These are phyloP conservation scores for Helminthosporium solani DNA, from an alignment of 2,329 filamentous ascomycete species.

Conservation along the genomic window DNA sequence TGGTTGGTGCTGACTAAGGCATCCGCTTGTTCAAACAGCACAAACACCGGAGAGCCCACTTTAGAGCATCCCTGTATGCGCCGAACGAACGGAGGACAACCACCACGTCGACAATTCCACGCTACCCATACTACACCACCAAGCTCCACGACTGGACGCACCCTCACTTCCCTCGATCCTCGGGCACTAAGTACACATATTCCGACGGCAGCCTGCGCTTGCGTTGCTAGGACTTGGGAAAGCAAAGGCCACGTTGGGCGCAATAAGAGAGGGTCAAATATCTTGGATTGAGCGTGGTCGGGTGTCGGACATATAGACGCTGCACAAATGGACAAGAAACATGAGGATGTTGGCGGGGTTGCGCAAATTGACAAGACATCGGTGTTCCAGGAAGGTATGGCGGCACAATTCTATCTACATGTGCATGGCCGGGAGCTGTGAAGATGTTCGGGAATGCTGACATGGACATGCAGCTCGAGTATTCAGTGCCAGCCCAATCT, in stretches of 20 bases:
- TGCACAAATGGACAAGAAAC: constrained; percentile 73
- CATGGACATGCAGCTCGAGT: constrained; percentile 69
- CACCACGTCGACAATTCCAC: constrained; percentile 39
- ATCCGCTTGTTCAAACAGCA: constrained; percentile 17
- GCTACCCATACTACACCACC: constrained; percentile 9
- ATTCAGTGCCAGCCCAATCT: constrained; percentile 97
- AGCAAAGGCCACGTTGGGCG: constrained; percentile 41
- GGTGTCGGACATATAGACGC: constrained; percentile 11
- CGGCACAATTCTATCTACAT: constrained; percentile 9
- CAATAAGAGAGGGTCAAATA: constrained; percentile 30
- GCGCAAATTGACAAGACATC: constrained; percentile 97
- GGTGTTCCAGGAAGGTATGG: constrained; percentile 94
- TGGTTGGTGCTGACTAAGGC: neutral
- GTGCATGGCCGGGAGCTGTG: constrained; percentile 2
- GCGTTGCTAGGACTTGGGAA: constrained; percentile 12
- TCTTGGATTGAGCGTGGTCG: constrained; percentile 1
- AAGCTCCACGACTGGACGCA: constrained; percentile 1
- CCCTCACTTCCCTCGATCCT: constrained; percentile 1
- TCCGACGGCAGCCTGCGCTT: neutral
- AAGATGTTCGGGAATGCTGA: constrained; percentile 21
- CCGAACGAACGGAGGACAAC: constrained; percentile 26
- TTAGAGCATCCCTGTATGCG: constrained; percentile 34
- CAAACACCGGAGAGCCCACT: constrained; percentile 27
- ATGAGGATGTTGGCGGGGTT: constrained; percentile 94
- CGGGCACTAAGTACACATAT: neutral